Base-by-base conservation (phyloP, 495 filamentous ascomycete species). In the Pseudevernia furfuracea region DNA sequence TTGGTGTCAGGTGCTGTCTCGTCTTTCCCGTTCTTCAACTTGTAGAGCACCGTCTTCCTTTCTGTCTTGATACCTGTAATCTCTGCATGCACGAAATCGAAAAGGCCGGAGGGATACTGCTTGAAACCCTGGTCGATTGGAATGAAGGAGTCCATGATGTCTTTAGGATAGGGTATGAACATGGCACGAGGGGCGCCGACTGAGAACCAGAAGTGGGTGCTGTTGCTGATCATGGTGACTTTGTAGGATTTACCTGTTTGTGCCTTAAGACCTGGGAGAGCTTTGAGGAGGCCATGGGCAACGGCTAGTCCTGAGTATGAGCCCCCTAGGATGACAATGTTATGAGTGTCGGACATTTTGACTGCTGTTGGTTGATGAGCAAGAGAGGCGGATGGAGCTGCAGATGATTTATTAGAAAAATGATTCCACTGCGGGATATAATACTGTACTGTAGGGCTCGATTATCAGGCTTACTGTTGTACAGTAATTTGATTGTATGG, bases 161-260 rank as follows among this genome's bases (percentile, higher is more conserved):
- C 80, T 19, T 79, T 78, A n/a, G 77, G 68, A 15, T 69, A 68
- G 0, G 73, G 72, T 6, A 63, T 68, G 48, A 82, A 73, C 58
- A 85, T 73, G 69, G 80, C 78, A 39, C 84, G 81, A 19, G 84
- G 78, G 3, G 83, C 72, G 28, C 80, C 83, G 21, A 84, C 15
- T 62, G 83, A 85, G 76, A 79, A 85, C 76, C 74, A 86, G 67
- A 86, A 78, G 65, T 85, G 78, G 52, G 74, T 78, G 63, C 78
- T 80, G 37, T 79, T 76, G 58, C 69, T 60, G 59, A 81, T 68
- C 37, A 81, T 69, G 15, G 71, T 78, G 38, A 81, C 58, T 44
- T 74, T 74, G 68, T 73, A 69, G 19, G 19, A 41, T 9, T 67
- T 68, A 0, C 68, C 64, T 12, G 69, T 73, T 61, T 67, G 49